Percentiles rank a stretch among this genome's conserved stretches.
Conservation (phyloP, 164 flowering plant species). For the Liriodendron chinense region DNA sequence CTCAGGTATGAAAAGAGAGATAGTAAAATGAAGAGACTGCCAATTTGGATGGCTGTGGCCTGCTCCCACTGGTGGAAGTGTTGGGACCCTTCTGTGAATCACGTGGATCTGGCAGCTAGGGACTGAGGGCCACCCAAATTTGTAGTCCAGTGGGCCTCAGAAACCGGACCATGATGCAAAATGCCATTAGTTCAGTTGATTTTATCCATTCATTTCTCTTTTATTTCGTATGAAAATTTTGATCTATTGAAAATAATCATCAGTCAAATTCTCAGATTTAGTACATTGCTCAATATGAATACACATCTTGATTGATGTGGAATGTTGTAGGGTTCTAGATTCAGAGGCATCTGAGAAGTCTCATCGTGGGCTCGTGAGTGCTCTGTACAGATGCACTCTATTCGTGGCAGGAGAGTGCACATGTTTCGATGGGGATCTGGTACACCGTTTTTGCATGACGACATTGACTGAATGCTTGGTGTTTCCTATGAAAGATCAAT, state of each 20-base stretch:
- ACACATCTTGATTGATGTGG: neutral
- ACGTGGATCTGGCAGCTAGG: neutral
- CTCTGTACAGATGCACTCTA: constrained; percentile 41
- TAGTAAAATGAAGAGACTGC: neutral
- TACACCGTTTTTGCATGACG: constrained; percentile 30
- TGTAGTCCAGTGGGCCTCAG: neutral
- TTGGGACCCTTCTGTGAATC: too few species aligned
- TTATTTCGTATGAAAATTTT: neutral
- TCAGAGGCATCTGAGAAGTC: constrained; percentile 44
- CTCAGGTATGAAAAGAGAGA: constrained; percentile 43
- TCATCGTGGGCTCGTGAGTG: constrained; percentile 41
- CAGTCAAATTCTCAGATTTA: neutral
- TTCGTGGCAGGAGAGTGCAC: constrained; percentile 38
- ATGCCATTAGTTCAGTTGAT: neutral
- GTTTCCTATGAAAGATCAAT: constrained; percentile 48
- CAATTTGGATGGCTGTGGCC: neutral
- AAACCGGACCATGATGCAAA: neutral
- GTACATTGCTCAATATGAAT: neutral
- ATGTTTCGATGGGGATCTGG: constrained; percentile 40
- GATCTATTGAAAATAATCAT: too few species aligned
- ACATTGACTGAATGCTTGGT: constrained; percentile 46
- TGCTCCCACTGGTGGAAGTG: too few species aligned
- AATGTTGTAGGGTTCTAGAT: constrained; percentile 49
- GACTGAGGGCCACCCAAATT: neutral
- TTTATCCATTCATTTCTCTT: neutral